Evolutionary conservation across 2,329 filamentous ascomycete genomes (phyloP), one percentile per base, ranked within the genome.

Genomic region (Penicillium capsulatum): DNA sequence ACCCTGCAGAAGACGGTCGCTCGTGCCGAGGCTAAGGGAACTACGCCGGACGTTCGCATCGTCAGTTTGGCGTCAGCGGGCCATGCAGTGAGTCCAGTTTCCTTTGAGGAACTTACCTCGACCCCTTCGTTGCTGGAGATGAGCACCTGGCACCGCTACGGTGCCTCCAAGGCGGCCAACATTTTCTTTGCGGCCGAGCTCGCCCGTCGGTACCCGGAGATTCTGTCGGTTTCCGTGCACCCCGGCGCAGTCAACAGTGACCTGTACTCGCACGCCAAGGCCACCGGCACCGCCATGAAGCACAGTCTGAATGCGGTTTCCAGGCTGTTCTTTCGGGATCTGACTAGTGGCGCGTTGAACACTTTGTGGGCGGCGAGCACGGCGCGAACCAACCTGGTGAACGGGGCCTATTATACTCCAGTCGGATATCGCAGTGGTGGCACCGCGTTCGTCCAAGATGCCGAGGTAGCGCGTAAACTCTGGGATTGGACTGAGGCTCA

Each of bases 81-180:
- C 9, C 59, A 60, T 40, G 47, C 54, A n/a, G 43, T 59, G 16
- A 56, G 59, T 0, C 67, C 68, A 1, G 45, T 55, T 0, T 42
- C 51, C 1, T 57, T 64, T 39, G 53, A 65, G 20, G 54, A 54
- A 4, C 63, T 71, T 51, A 62, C 61, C 3, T 67, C 64, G 6
- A 66, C 64, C 0, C 40, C 56, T 2, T 51, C 53, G 1, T 57
- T 71, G 1, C 45, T 67, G 16, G 43, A 44, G 0, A 41, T 54
- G 3, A 67, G 63, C 22, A 64, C 68, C 3, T 72, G 67, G 63
- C 54, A 60, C 2, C 70, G 72, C 2, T 79, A 77, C 48, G 70
- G 64, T 7, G 68, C 71, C n/a, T 72, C 68, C 42, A 77, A 75
- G 47, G 60, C 69, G 2, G 70, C 71, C 1, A 72, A 70, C 40